Conservation (phyloP, 352 stramenopile species). For the Aphanomyces invadans region DNA sequence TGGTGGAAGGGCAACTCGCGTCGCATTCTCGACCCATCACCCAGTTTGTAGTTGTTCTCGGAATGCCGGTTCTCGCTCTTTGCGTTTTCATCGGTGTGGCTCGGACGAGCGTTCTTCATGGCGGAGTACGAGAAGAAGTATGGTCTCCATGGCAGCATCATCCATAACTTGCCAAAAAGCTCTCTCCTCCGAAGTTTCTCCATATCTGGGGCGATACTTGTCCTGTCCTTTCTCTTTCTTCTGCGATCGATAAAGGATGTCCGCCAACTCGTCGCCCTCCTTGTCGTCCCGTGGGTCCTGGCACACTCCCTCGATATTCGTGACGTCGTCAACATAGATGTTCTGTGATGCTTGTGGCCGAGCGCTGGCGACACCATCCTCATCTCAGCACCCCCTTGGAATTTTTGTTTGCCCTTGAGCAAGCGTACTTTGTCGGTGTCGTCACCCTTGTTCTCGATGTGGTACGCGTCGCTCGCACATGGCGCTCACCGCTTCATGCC, state of each 20-base stretch:
- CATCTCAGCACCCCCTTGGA: neutral
- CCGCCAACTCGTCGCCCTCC: neutral
- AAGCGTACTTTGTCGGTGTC: constrained; percentile 6
- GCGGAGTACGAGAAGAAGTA: constrained; percentile 22
- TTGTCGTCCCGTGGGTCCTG: constrained; percentile 3
- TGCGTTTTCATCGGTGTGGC: constrained; percentile 15
- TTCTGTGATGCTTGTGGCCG: neutral
- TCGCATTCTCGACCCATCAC: neutral
- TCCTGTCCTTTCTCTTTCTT: constrained; percentile 12
- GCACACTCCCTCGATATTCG: no score
- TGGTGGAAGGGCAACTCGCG: neutral
- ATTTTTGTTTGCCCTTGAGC: constrained; percentile 10
- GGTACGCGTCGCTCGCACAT: neutral
- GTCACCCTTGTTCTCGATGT: constrained; percentile 13
- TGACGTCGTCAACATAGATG: constrained; percentile 3
- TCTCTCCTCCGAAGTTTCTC: constrained; percentile 12
- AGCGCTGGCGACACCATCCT: neutral
- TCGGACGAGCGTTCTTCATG: constrained; percentile 14
- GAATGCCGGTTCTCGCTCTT: constrained; percentile 22
- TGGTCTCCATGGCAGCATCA: neutral
- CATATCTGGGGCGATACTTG: constrained; percentile 7
- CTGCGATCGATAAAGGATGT: neutral
- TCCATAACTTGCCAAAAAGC: neutral
- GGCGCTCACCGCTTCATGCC: neutral
- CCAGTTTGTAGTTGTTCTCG: constrained; percentile 8